phyloP scores from a whole-genome alignment of 495 filamentous ascomycete species.

The Chaetomidium leptoderma region DNA sequence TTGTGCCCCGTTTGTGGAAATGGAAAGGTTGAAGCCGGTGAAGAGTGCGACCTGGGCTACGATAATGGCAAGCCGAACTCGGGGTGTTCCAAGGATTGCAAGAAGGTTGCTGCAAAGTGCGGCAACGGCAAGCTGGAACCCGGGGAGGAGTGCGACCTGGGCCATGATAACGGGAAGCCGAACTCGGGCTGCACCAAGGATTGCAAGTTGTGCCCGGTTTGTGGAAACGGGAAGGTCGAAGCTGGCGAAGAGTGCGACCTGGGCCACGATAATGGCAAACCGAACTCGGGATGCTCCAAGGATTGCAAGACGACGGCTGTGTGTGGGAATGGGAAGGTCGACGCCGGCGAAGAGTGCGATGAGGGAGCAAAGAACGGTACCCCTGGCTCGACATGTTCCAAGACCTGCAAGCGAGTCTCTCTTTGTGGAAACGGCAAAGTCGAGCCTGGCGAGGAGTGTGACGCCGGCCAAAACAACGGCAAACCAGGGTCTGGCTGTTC shows the following conservation, averaged over 20 bases:
- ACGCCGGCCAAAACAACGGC: slow-evolving; percentile 16
- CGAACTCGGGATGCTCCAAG: slow-evolving; percentile 8
- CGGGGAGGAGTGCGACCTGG: slow-evolving; percentile 18
- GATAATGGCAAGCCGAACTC: slow-evolving; percentile 3
- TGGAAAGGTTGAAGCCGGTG: slow-evolving; percentile 8
- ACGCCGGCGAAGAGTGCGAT: slow-evolving; percentile 17
- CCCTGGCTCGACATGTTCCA: background rate
- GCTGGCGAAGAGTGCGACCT: slow-evolving; percentile 16
- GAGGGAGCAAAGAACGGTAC: slow-evolving; percentile 4
- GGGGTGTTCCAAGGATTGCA: slow-evolving; percentile 3
- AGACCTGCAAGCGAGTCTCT: background rate
- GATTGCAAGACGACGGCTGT: background rate
- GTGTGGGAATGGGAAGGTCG: slow-evolving; percentile 12
- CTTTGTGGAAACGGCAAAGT: slow-evolving; percentile 11
- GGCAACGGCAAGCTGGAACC: slow-evolving; percentile 11
- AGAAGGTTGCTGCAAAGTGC: background rate
- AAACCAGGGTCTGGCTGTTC: slow-evolving; percentile 13
- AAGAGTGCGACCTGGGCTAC: slow-evolving; percentile 14
- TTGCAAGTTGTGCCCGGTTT: slow-evolving; percentile 9
- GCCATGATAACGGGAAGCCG: slow-evolving; percentile 1
- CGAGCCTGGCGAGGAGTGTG: slow-evolving; percentile 17
- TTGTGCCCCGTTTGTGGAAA: slow-evolving; percentile 1
- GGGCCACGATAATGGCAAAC: slow-evolving; percentile 16
- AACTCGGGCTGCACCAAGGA: background rate
- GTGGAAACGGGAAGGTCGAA: slow-evolving; percentile 12